Percentiles rank a stretch among this genome's conserved stretches.
These are phyloP conservation scores for Hebeloma cylindrosporum DNA, from an alignment of 768 basidiomycete genomes.

Conservation along the genomic window DNA sequence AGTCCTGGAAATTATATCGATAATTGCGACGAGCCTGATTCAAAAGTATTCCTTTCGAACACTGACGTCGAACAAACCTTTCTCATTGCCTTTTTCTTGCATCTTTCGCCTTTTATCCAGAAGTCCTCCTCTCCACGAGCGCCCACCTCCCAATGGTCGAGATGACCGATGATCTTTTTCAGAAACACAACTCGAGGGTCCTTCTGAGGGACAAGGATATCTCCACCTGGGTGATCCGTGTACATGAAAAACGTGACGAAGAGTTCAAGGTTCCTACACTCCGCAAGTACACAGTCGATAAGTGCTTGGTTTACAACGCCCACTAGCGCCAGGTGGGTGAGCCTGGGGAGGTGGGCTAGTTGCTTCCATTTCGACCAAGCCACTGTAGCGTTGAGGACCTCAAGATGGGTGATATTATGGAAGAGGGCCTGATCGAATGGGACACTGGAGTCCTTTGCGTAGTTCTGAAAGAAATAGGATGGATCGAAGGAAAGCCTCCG, in stretches of 20 bases:
- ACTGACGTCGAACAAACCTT: no score
- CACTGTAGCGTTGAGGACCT: constrained; percentile 19
- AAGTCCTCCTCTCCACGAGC: constrained; percentile 20
- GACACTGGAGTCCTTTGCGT: constrained; percentile 8
- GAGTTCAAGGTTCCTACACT: constrained; percentile 12
- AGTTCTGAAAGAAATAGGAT: constrained; percentile 15
- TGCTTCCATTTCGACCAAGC: constrained; percentile 18
- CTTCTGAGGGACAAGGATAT: constrained; percentile 8
- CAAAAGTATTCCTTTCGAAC: no score
- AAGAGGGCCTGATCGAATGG: constrained; percentile 14
- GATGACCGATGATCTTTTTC: constrained; percentile 12
- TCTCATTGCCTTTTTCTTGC: constrained; percentile 1
- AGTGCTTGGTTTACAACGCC: constrained; percentile 12
- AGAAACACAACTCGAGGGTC: constrained; percentile 17
- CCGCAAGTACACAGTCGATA: constrained; percentile 13
- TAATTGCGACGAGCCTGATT: no score
- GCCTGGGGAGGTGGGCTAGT: constrained; percentile 13
- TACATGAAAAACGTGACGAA: constrained; percentile 16
- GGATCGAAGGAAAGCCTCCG: constrained; percentile 14
- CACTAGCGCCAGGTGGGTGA: constrained; percentile 20
- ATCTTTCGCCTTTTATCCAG: constrained; percentile 19
- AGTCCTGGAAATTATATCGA: no score
- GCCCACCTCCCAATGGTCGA: constrained; percentile 21
- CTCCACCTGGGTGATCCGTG: constrained; percentile 1
- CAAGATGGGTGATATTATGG: constrained; percentile 18